Conservation (phyloP, 495 filamentous ascomycete species). For the Penicillium bialowiezense region DNA sequence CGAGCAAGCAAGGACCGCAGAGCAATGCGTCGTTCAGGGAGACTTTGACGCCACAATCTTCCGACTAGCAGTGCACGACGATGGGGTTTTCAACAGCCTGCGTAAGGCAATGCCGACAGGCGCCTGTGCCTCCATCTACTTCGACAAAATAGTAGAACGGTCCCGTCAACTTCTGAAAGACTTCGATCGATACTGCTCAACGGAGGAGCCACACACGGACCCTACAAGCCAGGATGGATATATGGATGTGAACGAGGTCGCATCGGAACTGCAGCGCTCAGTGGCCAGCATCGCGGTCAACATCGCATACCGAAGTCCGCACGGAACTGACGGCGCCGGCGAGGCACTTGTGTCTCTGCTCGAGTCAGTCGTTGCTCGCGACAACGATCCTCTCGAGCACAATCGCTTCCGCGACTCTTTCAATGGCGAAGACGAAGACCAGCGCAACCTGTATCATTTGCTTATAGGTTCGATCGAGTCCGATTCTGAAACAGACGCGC, state of each 20-base stretch:
- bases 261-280: constrained; percentile 29
- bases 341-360: constrained; percentile 43
- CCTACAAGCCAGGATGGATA: constrained; percentile 14
- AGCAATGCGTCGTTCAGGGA: constrained; percentile 47
- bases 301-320: constrained; percentile 32
- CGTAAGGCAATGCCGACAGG: constrained; percentile 47
- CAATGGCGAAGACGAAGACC: constrained; percentile 43
- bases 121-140: constrained; percentile 47
- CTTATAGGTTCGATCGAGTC: constrained; percentile 42
- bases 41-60: constrained; percentile 52
- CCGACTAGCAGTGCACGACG: constrained; percentile 47
- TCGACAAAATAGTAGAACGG: constrained; percentile 42
- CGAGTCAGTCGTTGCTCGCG: constrained; percentile 41
- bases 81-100: constrained; percentile 42
- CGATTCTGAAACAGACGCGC: constrained; percentile 25
- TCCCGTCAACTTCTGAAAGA: constrained; percentile 33
- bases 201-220: constrained; percentile 25
- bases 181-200: constrained; percentile 44
- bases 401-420: constrained; percentile 36
- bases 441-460: constrained; percentile 49
- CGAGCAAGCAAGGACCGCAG: constrained; percentile 25
- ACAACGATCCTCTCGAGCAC: constrained; percentile 43
- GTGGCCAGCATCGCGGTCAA: constrained; percentile 38
- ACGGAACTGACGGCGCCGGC: constrained; percentile 37
- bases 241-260: constrained; percentile 30